Percentiles rank a stretch among this genome's conserved stretches.
phyloP scores from a whole-genome alignment of 495 filamentous ascomycete species.

The Apiosordaria backusii region DNA sequence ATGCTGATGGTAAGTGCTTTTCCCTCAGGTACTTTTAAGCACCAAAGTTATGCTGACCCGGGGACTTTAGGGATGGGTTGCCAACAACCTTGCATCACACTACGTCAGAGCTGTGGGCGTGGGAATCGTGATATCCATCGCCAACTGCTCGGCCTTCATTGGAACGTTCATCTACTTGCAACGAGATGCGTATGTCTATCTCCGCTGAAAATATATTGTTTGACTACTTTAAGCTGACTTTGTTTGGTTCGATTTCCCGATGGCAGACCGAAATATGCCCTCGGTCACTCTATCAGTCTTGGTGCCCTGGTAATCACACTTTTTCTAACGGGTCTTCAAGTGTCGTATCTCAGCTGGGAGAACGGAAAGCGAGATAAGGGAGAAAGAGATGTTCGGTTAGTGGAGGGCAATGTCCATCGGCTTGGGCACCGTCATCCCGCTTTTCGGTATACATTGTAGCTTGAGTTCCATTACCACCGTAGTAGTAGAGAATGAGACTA shows the following conservation, averaged over 20 bases:
- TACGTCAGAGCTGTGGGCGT: slow-evolving; percentile 48
- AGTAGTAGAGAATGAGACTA: slow-evolving; percentile 9
- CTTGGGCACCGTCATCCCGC: slow-evolving; percentile 45
- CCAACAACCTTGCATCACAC: slow-evolving; percentile 46
- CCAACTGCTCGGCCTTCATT: slow-evolving; percentile 51
- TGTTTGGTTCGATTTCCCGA: not conserved
- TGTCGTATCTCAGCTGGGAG: slow-evolving; percentile 46
- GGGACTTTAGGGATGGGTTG: slow-evolving; percentile 36
- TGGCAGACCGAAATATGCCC: slow-evolving; percentile 40
- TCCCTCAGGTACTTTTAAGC: slow-evolving; percentile 22
- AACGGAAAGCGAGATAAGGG: slow-evolving; percentile 43
- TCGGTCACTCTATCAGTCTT: slow-evolving; percentile 48
- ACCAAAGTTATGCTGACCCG: slow-evolving; percentile 33
- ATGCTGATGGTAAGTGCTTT: slow-evolving; percentile 44
- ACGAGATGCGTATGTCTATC: slow-evolving; percentile 40
- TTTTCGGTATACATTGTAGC: slow-evolving; percentile 45
- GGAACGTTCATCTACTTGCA: slow-evolving; percentile 49
- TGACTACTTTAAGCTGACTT: too few species aligned
- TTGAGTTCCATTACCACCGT: slow-evolving; percentile 15
- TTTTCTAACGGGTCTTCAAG: slow-evolving; percentile 32
- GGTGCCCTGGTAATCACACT: slow-evolving; percentile 41
- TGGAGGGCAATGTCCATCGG: slow-evolving; percentile 30
- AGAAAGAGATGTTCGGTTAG: slow-evolving; percentile 40
- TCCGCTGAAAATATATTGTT: not conserved
- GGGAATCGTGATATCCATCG: slow-evolving; percentile 38